phyloP scores from a whole-genome alignment of 495 filamentous ascomycete genomes.

The Pseudevernia furfuracea region DNA sequence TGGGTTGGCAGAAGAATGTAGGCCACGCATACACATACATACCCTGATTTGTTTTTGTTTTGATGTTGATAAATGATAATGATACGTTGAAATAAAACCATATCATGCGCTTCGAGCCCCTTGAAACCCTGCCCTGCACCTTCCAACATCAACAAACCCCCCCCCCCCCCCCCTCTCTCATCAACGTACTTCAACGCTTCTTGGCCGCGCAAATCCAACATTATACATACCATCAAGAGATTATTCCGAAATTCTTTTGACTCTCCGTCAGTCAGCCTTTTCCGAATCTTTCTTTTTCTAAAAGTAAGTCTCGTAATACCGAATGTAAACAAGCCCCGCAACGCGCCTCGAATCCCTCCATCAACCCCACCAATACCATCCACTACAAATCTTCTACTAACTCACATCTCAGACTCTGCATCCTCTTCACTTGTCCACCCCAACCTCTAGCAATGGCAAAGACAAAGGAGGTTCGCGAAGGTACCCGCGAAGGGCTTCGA shows the following conservation, averaged over 20 bases:
- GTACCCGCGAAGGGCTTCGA: not conserved
- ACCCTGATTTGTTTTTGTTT: slow-evolving; percentile 15
- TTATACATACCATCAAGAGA: not conserved
- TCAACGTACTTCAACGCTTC: not conserved
- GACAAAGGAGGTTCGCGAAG: slow-evolving; percentile 8
- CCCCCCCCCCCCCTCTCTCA: too few relatives aligned
- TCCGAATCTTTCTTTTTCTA: not conserved
- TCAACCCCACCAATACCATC: not conserved
- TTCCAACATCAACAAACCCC: not conserved
- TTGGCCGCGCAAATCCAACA: not conserved
- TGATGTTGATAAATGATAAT: not conserved
- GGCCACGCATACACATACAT: slow-evolving; percentile 5
- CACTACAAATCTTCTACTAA: not conserved
- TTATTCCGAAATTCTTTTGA: not conserved
- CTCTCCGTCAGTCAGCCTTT: not conserved
- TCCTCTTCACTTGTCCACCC: not conserved
- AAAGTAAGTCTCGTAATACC: slow-evolving; percentile 1
- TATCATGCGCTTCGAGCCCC: not conserved
- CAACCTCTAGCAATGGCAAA: slow-evolving; percentile 1
- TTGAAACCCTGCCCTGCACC: slow-evolving; percentile 4
- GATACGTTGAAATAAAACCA: too few relatives aligned
- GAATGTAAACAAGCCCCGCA: slow-evolving; percentile 19
- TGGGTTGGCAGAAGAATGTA: slow-evolving; percentile 13
- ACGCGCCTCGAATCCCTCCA: slow-evolving; percentile 9
- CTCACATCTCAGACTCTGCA: slow-evolving; percentile 2